phyloP scores from a whole-genome alignment of 495 filamentous ascomycete species.

The Penicillium daleae region DNA sequence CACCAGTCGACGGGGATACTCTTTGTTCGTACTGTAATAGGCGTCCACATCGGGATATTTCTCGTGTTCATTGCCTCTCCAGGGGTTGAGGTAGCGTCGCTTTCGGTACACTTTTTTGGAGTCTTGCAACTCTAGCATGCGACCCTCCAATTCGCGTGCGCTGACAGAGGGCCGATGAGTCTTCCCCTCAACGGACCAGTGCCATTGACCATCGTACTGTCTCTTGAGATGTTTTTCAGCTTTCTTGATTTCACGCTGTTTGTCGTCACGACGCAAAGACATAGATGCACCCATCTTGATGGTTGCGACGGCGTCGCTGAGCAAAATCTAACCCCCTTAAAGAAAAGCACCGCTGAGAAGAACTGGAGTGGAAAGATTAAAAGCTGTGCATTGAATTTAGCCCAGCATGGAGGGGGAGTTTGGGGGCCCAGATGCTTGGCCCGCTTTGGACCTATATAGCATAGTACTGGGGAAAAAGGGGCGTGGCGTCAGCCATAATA shows the following conservation, averaged over 20 bases:
- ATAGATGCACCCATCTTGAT: background rate
- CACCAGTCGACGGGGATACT: constrained; percentile 19
- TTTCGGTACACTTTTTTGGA: constrained; percentile 2
- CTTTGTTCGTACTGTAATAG: constrained; percentile 20
- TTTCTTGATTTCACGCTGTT: background rate
- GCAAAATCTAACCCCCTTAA: background rate
- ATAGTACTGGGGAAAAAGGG: background rate
- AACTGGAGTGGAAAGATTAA: background rate
- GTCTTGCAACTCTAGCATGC: constrained; percentile 17
- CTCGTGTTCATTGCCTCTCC: constrained; percentile 15
- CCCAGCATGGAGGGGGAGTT: background rate
- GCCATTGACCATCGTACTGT: constrained; percentile 2
- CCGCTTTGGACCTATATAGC: background rate
- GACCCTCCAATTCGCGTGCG: constrained; percentile 7
- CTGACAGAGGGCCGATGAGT: background rate
- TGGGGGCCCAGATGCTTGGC: background rate
- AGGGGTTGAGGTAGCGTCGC: constrained; percentile 15
- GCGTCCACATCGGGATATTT: constrained; percentile 19
- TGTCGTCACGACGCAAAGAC: background rate
- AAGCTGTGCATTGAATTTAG: background rate
- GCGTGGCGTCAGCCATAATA: background rate
- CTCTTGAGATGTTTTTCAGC: background rate
- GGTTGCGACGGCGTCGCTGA: constrained; percentile 1
- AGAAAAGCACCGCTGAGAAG: background rate
- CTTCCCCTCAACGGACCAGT: background rate